Evolutionary conservation across 495 filamentous ascomycete genomes (phyloP), one percentile per base, ranked within the genome.

Genomic region (Poronia punctata): DNA sequence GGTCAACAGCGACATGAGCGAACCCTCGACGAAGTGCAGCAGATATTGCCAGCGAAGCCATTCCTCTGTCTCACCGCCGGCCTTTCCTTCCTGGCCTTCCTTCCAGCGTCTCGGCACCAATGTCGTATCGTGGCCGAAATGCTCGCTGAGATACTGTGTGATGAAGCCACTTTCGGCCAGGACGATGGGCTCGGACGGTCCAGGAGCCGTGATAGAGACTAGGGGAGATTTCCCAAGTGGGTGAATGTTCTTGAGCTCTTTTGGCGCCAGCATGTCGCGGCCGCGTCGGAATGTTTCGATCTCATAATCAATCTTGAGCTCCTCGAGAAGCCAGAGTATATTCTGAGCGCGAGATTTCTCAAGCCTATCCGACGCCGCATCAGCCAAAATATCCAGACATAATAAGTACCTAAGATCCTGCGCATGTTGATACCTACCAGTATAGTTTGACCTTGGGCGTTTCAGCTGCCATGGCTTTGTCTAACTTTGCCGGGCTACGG

Each of bases 281-380:
- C 59, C 57, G 26, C 88, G 82, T 46, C 82, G 78, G 74, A 79
- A 92, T 33, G 74, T 74, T 48, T 86, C 76, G 36, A 95, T 59
- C 37, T 85, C 75, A 65, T 90, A 95, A 33, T 79, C 64, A 19
- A 95, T 38, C n/a, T 76, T 66, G 38, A 92, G 78, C 48, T 92
- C 88, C 61, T 92, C 84, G 35, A 95, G 76, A 27, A 96, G 78
- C 87, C 86, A 95, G 29, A 90, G 69, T 46, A 95, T 84, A 32
- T 87, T 80, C 46, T 95, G 86, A 36, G 84, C 76, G 41, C 89
- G 86, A 27, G 84, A 88, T 41, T 78, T 60, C 38, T 86, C 71
- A 37, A 88, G 80, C 84, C 84, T 86, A 20, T 4, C 20, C 12
- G 15, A 4, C 11, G 17, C 41, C 33, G 57, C 17, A 60, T 33